Conservation (phyloP, 257 asterid genomes). For the Salvia hispanica region DNA sequence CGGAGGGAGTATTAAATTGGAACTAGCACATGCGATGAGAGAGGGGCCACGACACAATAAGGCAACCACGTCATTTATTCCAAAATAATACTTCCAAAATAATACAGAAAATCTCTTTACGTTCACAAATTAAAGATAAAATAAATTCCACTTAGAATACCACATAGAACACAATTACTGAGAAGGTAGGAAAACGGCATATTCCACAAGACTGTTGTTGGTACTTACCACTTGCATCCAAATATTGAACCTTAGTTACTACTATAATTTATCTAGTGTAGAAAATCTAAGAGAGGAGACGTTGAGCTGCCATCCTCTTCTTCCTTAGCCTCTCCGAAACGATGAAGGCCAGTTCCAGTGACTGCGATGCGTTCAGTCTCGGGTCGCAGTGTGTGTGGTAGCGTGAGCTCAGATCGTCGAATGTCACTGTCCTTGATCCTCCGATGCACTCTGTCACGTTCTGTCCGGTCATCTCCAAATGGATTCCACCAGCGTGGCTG, state of each 20-base stretch:
- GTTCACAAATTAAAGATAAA: background rate
- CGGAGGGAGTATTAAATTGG: too few relatives aligned
- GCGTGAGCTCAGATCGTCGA: constrained; percentile 74
- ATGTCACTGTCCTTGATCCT: constrained; percentile 79
- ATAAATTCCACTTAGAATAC: background rate
- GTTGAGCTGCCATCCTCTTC: constrained; percentile 60
- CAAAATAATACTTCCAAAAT: background rate
- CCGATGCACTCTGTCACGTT: constrained; percentile 88
- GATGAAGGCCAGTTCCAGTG: constrained; percentile 79
- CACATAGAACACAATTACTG: background rate
- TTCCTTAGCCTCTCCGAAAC: constrained; percentile 68
- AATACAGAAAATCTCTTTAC: constrained; percentile 3
- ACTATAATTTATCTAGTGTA: too few relatives aligned
- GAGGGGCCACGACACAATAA: background rate
- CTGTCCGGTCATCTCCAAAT: constrained; percentile 85
- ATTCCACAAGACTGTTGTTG: background rate
- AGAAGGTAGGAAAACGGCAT: background rate
- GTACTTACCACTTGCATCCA: background rate
- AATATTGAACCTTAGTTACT: background rate
- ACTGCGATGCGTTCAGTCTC: constrained; percentile 76
- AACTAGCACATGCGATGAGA: background rate
- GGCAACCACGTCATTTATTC: constrained; percentile 10
- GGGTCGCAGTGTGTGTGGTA: constrained; percentile 90
- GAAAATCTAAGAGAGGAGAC: constrained; percentile 32
- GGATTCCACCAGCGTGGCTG: constrained; percentile 85